A percentile compares a stretch with the other conserved stretches of the same genome.
These are phyloP conservation scores for Blepharisma stoltei DNA, from an alignment of 73 alveolate species.

Conservation along the genomic window DNA sequence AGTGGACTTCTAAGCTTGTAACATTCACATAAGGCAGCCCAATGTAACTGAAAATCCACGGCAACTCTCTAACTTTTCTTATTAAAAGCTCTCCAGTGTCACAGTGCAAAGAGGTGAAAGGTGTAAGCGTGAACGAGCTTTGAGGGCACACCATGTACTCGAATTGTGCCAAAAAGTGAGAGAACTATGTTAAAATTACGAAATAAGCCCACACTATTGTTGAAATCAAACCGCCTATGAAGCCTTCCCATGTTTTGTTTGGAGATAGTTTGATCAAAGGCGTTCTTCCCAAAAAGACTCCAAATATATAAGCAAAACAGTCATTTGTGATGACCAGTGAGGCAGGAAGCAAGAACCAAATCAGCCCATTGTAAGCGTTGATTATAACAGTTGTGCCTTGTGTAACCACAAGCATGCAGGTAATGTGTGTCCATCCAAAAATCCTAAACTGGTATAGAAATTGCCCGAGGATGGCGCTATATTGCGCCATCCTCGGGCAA, in stretches of 20 bases:
- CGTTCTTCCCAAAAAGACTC: slow-evolving; percentile 87
- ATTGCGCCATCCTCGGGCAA: too few species aligned
- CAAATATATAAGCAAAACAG: slow-evolving; percentile 87
- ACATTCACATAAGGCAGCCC: slow-evolving; percentile 8
- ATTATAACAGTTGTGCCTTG: slow-evolving; percentile 71
- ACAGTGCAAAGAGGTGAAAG: slow-evolving; percentile 61
- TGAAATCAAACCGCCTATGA: slow-evolving; percentile 65
- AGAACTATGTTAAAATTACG: slow-evolving; percentile 34
- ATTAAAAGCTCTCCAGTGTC: slow-evolving; percentile 53
- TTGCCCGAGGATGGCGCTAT: too few species aligned
- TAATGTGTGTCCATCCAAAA: slow-evolving; percentile 54
- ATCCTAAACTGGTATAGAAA: slow-evolving; percentile 51
- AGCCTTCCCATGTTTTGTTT: slow-evolving; percentile 99
- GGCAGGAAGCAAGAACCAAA: slow-evolving; percentile 95
- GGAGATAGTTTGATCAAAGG: slow-evolving; percentile 91
- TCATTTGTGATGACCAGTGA: slow-evolving; percentile 86
- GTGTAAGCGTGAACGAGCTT: slow-evolving; percentile 50
- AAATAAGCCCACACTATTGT: slow-evolving; percentile 31
- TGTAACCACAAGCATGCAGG: slow-evolving; percentile 61
- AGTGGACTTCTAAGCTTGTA: slow-evolving; percentile 59
- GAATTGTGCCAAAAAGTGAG: slow-evolving; percentile 43
- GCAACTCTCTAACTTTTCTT: background rate
- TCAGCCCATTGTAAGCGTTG: slow-evolving; percentile 89
- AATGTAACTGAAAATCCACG: slow-evolving; percentile 37
- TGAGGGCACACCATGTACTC: slow-evolving; percentile 74